phyloP scores from a whole-genome alignment of 768 basidiomycete species.

The Gloeophyllum trabeum region DNA sequence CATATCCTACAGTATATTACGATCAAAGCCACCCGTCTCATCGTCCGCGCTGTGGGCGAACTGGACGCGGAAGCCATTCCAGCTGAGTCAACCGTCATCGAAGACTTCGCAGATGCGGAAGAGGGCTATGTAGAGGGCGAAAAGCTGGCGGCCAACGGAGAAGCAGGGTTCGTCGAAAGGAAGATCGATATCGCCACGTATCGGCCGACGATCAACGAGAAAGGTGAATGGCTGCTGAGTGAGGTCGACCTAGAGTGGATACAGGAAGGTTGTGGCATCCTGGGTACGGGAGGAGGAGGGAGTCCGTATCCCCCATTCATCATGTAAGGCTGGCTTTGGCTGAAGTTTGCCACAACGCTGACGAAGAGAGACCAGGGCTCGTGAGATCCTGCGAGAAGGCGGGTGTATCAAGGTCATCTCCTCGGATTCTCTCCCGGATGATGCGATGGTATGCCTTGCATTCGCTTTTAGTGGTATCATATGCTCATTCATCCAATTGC shows the following conservation, averaged over 20 bases:
- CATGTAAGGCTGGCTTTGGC: no score
- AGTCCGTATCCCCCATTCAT: conserved; percentile 41
- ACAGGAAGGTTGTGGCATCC: conserved; percentile 48
- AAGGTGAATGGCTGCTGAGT: conserved; percentile 30
- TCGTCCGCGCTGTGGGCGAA: conserved; percentile 53
- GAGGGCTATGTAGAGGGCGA: not conserved
- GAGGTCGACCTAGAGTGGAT: conserved; percentile 46
- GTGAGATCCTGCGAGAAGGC: conserved; percentile 43
- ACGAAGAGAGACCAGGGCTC: no score
- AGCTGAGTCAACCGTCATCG: not conserved
- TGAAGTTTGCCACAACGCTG: no score
- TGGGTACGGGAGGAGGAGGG: conserved; percentile 57
- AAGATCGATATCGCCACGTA: conserved; percentile 22
- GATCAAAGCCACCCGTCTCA: conserved; percentile 38
- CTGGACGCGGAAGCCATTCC: conserved; percentile 8
- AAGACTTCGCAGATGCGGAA: conserved; percentile 1
- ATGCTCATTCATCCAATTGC: no score
- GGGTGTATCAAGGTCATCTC: conserved; percentile 33
- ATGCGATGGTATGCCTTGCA: no score
- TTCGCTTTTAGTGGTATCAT: conserved; percentile 29
- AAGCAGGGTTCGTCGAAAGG: no score
- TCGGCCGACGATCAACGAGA: conserved; percentile 22
- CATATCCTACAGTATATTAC: conserved; percentile 29
- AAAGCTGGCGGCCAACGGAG: conserved; percentile 1
- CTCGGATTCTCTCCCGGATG: conserved; percentile 26